Percentiles rank a stretch among this genome's conserved stretches.
Conservation (phyloP, 2,329 filamentous ascomycete genomes). For the Phyllosticta citriasiana region DNA sequence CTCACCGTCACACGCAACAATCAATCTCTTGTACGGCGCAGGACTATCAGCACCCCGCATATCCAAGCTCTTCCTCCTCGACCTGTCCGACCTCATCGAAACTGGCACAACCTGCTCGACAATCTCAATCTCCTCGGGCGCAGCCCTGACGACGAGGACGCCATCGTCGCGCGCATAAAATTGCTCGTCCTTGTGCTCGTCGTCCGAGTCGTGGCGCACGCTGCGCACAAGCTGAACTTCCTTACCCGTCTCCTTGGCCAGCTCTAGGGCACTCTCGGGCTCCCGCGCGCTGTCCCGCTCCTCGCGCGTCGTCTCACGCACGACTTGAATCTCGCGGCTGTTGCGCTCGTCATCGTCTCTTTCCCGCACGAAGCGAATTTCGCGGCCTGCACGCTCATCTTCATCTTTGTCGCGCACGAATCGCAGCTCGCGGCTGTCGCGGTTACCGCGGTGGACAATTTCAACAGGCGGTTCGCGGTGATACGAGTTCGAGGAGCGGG, state of each 20-base stretch:
- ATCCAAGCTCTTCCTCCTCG: conserved; percentile 5
- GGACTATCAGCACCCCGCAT: conserved; percentile 5
- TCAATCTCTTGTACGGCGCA: conserved; percentile 23
- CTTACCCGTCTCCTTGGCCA: not conserved
- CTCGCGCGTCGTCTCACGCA: not conserved
- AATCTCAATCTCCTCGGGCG: conserved; percentile 6
- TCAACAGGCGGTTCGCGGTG: not conserved
- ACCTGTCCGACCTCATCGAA: not conserved
- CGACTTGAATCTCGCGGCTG: not conserved
- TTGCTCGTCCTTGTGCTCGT: not conserved
- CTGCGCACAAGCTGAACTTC: not conserved
- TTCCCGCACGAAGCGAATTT: not conserved
- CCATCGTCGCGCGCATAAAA: conserved; percentile 6
- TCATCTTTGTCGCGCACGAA: not conserved
- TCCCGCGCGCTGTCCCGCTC: not conserved
- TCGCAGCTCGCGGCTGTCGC: not conserved
- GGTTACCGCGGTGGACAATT: not conserved
- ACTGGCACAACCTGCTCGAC: conserved; percentile 4
- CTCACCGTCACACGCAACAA: conserved; percentile 30
- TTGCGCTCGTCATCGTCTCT: too few relatives aligned
- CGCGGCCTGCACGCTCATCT: not conserved
- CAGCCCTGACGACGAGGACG: conserved; percentile 1
- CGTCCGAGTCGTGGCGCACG: not conserved
- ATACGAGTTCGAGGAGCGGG: not conserved
- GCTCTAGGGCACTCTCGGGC: not conserved